Evolutionary conservation across 2,329 filamentous ascomycete genomes (phyloP), one percentile per base, ranked within the genome.

Genomic region (Fusarium scirpi): DNA sequence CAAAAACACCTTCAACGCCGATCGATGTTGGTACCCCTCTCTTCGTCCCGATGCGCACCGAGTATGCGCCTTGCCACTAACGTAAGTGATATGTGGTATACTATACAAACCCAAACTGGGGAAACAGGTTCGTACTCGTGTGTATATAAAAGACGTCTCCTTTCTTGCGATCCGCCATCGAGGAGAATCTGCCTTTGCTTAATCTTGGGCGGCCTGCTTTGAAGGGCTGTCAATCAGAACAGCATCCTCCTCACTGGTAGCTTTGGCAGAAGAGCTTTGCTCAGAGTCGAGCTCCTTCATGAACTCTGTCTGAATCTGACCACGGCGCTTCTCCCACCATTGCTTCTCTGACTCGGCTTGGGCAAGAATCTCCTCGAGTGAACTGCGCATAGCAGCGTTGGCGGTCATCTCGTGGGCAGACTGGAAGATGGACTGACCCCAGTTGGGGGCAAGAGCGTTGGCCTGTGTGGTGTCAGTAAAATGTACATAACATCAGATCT

Each of bases 341-440:
- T 91, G 87, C 82, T 92, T 93, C 82, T 98, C 96, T 43, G 89
- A 84, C 12, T 87, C 85, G 3, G 90, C 84, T 76, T 93, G 91
- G 29, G 85, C 83, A 75, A 94, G 90, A 62, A 97, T 89, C 68
- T 94, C 91, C 48, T 90, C 87, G 22, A 97, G 86, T 52, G 91
- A 88, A 71, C 91, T 86, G 72, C 94, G 92, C 76, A 97, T 87
- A 48, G 90, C 83, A 44, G 89, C 87, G 82, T 98, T 98, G 77
- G 94, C 91, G 63, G 92, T 90, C 82, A 99, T 98, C 82, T 99
- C 96, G 81, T 97, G 97, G 58, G 96, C 96, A 47, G 93, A 94
- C 81, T 99, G 96, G 87, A 99, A 99, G 80, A 99, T 98, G 60
- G 89, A 90, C 78, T 96, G 91, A 67, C 96, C 96, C 96, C 96